Conservation (phyloP, 1,284 basidiomycete species). For the Leccinum fuscescens region DNA sequence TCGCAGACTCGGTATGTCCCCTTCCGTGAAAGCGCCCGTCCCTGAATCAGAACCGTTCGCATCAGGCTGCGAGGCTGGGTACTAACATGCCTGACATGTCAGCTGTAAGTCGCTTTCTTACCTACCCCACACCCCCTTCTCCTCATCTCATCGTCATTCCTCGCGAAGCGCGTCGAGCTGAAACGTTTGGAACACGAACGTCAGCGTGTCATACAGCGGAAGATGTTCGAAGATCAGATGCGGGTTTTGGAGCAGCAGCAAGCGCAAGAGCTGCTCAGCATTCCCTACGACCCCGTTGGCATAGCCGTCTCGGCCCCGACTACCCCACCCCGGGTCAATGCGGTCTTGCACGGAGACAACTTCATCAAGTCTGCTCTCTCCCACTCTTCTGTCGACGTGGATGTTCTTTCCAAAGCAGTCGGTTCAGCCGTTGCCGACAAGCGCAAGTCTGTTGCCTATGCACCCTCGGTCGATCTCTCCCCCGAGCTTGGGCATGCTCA, state of each 20-base stretch:
- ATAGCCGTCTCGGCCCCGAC: conserved; percentile 80
- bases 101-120: conserved; percentile 53
- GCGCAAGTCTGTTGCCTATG: conserved; percentile 83
- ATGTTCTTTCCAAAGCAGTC: conserved; percentile 61
- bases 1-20: conserved; percentile 79
- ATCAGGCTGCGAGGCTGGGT: conserved; percentile 74
- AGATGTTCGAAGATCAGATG: conserved; percentile 93
- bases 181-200: conserved; percentile 90
- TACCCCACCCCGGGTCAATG: conserved; percentile 75
- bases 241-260: conserved; percentile 72
- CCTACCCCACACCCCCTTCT: neutral
- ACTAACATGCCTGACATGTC: conserved; percentile 80
- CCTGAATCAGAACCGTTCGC: conserved; percentile 15
- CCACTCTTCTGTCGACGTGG: conserved; percentile 53
- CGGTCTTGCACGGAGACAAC: conserved; percentile 53
- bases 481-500: conserved; percentile 47
- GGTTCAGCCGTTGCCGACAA: conserved; percentile 67
- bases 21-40: conserved; percentile 20
- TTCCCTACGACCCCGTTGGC: conserved; percentile 59
- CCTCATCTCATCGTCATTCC: conserved; percentile 5
- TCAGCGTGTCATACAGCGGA: conserved; percentile 81
- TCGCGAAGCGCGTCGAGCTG: conserved; percentile 74
- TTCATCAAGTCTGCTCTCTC: conserved; percentile 44
- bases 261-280: conserved; percentile 28
- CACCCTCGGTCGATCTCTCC: conserved; percentile 43